Base-by-base conservation (phyloP, 768 basidiomycete species). In the Hygrophorus russula region DNA sequence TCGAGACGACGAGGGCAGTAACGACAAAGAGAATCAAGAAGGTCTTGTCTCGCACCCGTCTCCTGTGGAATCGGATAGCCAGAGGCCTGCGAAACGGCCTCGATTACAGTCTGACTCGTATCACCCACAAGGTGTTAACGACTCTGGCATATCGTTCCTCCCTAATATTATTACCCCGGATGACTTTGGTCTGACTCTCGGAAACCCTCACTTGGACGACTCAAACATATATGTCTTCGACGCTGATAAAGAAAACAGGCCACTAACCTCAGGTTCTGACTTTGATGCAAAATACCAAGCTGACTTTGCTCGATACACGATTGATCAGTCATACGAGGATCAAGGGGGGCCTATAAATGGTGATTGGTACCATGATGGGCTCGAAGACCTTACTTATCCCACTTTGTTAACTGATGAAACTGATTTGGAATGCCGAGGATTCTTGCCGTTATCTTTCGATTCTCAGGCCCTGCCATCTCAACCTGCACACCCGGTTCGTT, bases 391-490 rank as follows among this genome's bases (percentile, higher is more conserved):
- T 24, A 7, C 24, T 24, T 24, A 24, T 24, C 24, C 24, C 7
- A 7, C 24, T 7, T 24, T 32, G 14, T 18, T 11, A 31, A 48
- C 55, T 41, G 55, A 52, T 4, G 35, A 50, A 34, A 42, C 28
- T 39, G 42, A 41, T n/a, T 13, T 41, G 37, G 50, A 52, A 17
- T 29, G 44, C 9, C 12, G 44, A 17, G 49, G 45, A 15, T 56
- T 56, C 36, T 36, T 45, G 9, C 51, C 53, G 12, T 45, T 53
- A 2, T 51, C 51, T 20, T 53, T 52, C 39, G 52, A 49, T 18
- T 57, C 53, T 33, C 46, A 24, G 24, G 24, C 24, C 24, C 24
- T 7, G 24, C 24, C 30, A 4, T 18, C 36, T 3, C 7, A 11
- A 34, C 43, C 49, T 12, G 44, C 14, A 27, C 37, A 19, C 44